phyloP scores from a whole-genome alignment of 2,329 filamentous ascomycete species.

The Ophiosphaerella korrae region DNA sequence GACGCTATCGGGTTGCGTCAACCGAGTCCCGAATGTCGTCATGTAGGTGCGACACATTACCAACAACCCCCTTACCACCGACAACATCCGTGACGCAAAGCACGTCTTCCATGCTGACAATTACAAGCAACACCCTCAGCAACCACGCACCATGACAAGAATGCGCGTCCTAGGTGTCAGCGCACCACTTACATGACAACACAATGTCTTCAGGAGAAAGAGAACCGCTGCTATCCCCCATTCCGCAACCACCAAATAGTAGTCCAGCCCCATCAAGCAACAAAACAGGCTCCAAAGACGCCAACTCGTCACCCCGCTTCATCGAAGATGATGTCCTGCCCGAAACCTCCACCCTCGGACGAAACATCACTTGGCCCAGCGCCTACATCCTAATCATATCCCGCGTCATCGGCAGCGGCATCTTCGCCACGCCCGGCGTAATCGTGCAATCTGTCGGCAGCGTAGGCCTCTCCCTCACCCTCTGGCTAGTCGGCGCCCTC shows the following conservation, averaged over 20 bases:
- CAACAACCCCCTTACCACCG: too few species aligned
- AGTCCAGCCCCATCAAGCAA: conserved; percentile 18
- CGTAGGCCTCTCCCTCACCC: conserved; percentile 63
- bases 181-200: background rate
- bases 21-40: too few species aligned
- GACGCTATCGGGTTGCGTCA: too few species aligned
- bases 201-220: conserved; percentile 20
- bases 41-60: too few species aligned
- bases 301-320: conserved; percentile 18
- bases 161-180: background rate
- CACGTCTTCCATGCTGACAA: conserved; percentile 9
- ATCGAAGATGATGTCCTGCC: conserved; percentile 65
- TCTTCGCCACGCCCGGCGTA: conserved; percentile 72
- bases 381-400: conserved; percentile 72
- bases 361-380: conserved; percentile 66
- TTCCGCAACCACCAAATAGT: conserved; percentile 18
- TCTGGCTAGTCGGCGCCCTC: conserved; percentile 68
- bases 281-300: conserved; percentile 18
- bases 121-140: background rate
- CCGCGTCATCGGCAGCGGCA: conserved; percentile 71
- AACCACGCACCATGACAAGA: too few species aligned
- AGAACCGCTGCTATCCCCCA: conserved; percentile 30
- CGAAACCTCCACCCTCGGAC: conserved; percentile 62
- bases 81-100: conserved; percentile 5
- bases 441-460: conserved; percentile 71